Evolutionary conservation across 2,329 filamentous ascomycete genomes (phyloP), one percentile per base, ranked within the genome.

Genomic region (Clonostachys rosea): DNA sequence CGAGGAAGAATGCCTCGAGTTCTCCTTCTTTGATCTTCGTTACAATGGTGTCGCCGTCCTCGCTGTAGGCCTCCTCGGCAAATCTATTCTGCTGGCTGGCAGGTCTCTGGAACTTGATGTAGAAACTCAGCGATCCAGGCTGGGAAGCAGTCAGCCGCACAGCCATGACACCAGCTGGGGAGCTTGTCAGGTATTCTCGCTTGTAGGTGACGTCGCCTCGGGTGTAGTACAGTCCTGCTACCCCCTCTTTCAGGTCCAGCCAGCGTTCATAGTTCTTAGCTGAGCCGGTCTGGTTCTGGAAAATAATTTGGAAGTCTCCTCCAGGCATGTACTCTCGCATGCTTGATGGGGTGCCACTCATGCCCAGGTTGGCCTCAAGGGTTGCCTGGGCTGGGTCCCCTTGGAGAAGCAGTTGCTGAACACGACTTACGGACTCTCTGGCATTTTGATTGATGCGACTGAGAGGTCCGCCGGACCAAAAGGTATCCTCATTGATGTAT

Each of bases 401-500:
- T 30, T 30, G 24, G 24, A 30, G 24, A n/a, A 39, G 14, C 7
- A 39, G 36, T n/a, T 18, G 36, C 14, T 18, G 36, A 18, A 39
- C 36, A 8, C 17, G 14, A 8, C 14, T 18, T 11, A 39, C 14
- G 36, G 36, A n/a, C 14, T 39, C 36, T n/a, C 7, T n/a, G 17
- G 36, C 36, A 39, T 45, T 6, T 66, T 61, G 39, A 62, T 59
- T 43, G 59, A 59, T 18, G 67, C 67, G 63, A 18, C 70, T 67
- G 45, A 69, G 54, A 49, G 69, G 65, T 7, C 60, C 59, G 6
- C 63, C 65, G 45, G 64, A 70, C 68, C 68, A 72, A 16, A 70
- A 61, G 8, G 69, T 71, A 49, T 74, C 70, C 52, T 75, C 71
- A 46, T 74, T 75, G 14, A 75, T 54, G 34, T 63, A 61, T 14